Conservation (phyloP, 192 early-diverging fungal genomes). For the Coemansia sp. region DNA sequence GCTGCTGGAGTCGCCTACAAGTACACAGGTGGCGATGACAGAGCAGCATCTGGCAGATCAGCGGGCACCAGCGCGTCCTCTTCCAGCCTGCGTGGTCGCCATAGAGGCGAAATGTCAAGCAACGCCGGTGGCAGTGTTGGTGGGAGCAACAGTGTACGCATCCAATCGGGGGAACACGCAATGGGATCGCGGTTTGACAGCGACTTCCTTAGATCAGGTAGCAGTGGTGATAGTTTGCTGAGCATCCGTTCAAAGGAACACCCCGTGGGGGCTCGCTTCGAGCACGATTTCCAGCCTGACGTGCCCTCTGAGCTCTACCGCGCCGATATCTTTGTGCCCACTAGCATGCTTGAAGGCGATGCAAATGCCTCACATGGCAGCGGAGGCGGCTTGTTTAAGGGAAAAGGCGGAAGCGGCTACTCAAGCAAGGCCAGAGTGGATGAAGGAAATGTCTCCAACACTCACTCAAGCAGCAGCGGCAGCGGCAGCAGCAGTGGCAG, state of each 20-base stretch:
- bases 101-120: neutral
- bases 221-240: no score
- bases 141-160: neutral
- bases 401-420: no score
- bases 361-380: no score
- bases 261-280: constrained; percentile 2
- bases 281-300: constrained; percentile 16
- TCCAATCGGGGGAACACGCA: neutral
- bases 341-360: constrained; percentile 25
- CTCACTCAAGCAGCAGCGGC: neutral
- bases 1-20: constrained; percentile 39
- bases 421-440: neutral
- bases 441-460: neutral
- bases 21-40: neutral
- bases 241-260: neutral
- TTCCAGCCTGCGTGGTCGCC: neutral
- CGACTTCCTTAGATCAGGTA: no score
- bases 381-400: no score
- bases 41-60: neutral
- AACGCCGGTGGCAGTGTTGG: neutral
- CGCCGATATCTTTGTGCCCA: constrained; percentile 28
- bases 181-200: constrained; percentile 7
- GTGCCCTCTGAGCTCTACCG: constrained; percentile 18
- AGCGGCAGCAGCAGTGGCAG: neutral
- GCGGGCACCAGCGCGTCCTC: neutral